Evolutionary conservation across 257 asterid species (phyloP), one percentile per base, ranked within the genome.

Genomic region (Lycium barbarum): DNA sequence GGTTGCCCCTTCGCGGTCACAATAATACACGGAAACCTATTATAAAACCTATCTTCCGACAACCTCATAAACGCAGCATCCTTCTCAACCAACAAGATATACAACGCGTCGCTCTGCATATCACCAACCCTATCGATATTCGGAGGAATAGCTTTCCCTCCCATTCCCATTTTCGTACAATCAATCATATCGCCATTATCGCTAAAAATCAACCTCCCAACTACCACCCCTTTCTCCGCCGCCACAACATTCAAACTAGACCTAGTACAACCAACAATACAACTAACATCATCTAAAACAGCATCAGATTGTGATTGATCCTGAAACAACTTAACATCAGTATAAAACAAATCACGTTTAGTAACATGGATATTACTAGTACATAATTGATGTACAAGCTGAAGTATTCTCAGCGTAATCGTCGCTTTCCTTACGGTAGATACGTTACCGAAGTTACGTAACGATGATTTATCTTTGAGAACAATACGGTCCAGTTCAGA

Each of bases 91-190:
- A 95, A 86, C 53, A 95, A 86, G 0, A 95, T 92, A 71, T 94
- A 95, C 87, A 95, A 51, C 11, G 98, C 99, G 84, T 95, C 98
- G 72, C 98, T 94, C 91, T 91, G 91, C 98, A 95, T 93, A 91
- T 94, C 97, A 59, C 98, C 99, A 18, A 94, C 99, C 22, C 99
- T 81, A 71, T 95, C 99, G 9, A 95, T 94, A 78, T 95, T 94
- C 1, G 98, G 98, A 6, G 99, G 99, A 5, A 95, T 94, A 1
- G 99, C 97, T 85, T 95, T 95, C 38, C 99, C 99, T 4, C 99
- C 98, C 86, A 95, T 93, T 84, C 99, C 98, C 99, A 94, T 95
- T 38, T 92, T 93, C 1, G 99, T 94, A 87, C 99, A 95, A 58
- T 95, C 99, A 20, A 95, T 94, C 94, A 94, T 89, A 85, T 95